phyloP scores from a whole-genome alignment of 2,329 filamentous ascomycete genomes.

The Cladosporium velox region DNA sequence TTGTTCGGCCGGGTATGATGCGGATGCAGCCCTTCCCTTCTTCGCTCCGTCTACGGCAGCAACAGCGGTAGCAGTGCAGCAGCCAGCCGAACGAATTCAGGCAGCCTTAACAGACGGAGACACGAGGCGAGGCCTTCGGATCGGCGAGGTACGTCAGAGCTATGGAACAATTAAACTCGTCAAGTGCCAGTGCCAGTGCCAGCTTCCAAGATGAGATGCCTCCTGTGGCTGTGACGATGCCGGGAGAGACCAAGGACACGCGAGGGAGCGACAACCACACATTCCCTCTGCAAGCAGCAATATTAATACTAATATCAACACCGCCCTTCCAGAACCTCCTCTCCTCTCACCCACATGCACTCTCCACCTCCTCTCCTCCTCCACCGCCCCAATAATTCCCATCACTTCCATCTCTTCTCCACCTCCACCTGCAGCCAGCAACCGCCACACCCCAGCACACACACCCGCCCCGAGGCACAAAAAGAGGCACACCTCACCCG shows the following conservation, averaged over 20 bases:
- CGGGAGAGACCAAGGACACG: neutral
- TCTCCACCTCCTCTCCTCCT: neutral
- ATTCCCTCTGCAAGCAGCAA: neutral
- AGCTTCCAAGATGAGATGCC: neutral
- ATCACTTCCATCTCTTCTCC: slow-evolving; percentile 8
- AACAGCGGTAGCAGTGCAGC: neutral
- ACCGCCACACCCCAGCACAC: slow-evolving; percentile 2
- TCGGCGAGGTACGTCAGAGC: neutral
- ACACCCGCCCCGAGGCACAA: neutral
- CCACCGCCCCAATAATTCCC: slow-evolving; percentile 8
- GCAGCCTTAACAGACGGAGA: neutral
- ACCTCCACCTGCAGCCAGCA: neutral
- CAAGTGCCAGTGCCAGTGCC: neutral
- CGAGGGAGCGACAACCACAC: neutral
- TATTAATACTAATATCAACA: neutral
- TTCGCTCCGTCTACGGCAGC: neutral
- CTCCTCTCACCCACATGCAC: neutral
- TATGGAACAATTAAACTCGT: neutral
- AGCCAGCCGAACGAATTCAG: neutral
- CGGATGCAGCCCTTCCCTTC: neutral
- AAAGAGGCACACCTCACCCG: slow-evolving; percentile 6
- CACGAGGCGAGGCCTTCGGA: neutral
- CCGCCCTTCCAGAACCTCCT: neutral
- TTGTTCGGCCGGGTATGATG: neutral
- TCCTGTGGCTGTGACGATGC: neutral